phyloP scores from a whole-genome alignment of 164 flowering plant genomes.

The Tetrastigma voinierianum region DNA sequence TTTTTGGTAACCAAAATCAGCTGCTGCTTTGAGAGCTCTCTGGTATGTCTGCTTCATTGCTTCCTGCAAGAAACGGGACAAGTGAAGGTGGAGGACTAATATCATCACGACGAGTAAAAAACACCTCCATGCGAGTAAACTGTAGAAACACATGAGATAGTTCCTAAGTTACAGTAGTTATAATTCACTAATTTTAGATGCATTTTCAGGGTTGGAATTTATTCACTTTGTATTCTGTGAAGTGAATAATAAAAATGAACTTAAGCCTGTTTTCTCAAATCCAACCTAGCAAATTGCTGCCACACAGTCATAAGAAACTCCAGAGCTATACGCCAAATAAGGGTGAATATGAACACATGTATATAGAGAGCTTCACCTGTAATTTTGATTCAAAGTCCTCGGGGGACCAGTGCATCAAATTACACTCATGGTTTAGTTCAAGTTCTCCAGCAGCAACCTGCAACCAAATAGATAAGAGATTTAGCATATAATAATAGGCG shows the following conservation, averaged over 20 bases:
- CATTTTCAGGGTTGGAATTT: too few species aligned
- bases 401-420: conserved; percentile 85
- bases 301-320: neutral
- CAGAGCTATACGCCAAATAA: neutral
- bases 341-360: neutral
- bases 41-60: conserved; percentile 93
- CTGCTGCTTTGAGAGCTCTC: conserved; percentile 81
- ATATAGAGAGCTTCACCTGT: conserved; percentile 45
- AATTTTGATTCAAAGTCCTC: conserved; percentile 91
- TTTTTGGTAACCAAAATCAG: conserved; percentile 83
- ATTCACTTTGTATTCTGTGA: neutral
- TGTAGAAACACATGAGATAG: too few species aligned
- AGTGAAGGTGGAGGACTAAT: neutral
- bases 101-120: neutral
- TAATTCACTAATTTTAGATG: too few species aligned
- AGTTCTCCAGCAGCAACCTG: conserved; percentile 99
- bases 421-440: conserved; percentile 81
- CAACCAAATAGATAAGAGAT: conserved; percentile 8
- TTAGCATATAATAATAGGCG: neutral
- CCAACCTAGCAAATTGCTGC: neutral
- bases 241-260: too few species aligned
- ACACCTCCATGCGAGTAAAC: neutral
- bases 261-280: too few species aligned
- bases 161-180: too few species aligned
- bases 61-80: conserved; percentile 50